Base-by-base conservation (phyloP, 177 flowering plant genomes). In the Tripterygium wilfordii region DNA sequence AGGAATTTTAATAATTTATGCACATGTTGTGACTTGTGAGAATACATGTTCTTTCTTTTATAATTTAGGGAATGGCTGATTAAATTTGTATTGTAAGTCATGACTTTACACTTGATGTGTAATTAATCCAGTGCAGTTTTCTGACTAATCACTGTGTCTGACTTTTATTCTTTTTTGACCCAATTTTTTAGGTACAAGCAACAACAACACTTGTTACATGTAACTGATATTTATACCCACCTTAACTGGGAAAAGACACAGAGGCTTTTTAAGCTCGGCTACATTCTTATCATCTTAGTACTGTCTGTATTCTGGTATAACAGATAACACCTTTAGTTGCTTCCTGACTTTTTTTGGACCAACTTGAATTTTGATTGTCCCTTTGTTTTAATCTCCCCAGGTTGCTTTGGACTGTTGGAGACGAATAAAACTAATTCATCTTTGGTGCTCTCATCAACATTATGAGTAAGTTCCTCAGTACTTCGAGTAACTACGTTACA, bases 211-310 rank as follows among this genome's bases (percentile, higher is more conserved):
- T 35, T 68, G 21, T 28, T 69, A 21, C 72, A 75, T 63, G 72
- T 71, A 18, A 71, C 77, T 15, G 80, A 73, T 61, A 77, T 74
- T 12, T 77, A 59, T 37, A 73, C 67, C 50, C 63, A 60, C 53
- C 53, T 73, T 28, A 20, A 41, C 4, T 18, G 56, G 66, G 71
- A 65, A 42, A 74, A 77, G 65, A 58, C 58, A 56, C 42, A 12
- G 22, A 56, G 76, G 31, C 27, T 65, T 15, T 57, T 24, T 53
- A 77, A 77, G 63, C 61, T 77, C 10, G 49, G 41, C 53, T 61
- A 68, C 50, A 36, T 65, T 19, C 15, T 64, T 7, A 0, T 56
- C 42, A 56, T 76, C n/a, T 13, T 70, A 9, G 20, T 54, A 27
- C 21, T 50, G 13, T 53, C 64, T 31, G 13, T 72, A 26, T 64